phyloP scores from a whole-genome alignment of 176 grass and related monocot genomes.

The Cymbopogon citratus region DNA sequence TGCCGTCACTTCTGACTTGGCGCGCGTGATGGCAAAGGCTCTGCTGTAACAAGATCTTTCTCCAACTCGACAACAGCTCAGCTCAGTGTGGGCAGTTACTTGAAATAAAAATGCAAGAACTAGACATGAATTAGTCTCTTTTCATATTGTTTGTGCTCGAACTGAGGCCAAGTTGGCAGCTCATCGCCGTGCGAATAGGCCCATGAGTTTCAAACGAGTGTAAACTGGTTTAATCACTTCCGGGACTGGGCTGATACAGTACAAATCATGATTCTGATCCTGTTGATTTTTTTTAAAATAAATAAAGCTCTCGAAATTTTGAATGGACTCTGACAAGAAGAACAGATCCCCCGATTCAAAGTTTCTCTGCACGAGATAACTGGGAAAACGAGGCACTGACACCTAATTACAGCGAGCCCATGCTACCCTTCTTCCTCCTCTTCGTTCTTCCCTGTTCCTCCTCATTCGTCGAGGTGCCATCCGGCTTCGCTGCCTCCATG shows the following conservation, averaged over 20 bases:
- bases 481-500: background rate
- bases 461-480: background rate
- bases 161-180: background rate
- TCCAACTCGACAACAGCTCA: background rate
- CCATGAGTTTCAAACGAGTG: background rate
- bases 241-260: background rate
- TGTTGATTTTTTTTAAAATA: background rate
- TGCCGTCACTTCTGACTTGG: no score
- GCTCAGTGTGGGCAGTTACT: background rate
- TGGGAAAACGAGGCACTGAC: background rate
- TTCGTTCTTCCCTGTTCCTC: constrained; percentile 24
- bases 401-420: background rate
- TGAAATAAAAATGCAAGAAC: background rate
- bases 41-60: background rate
- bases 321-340: background rate
- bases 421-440: constrained; percentile 3
- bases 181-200: background rate
- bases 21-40: no score
- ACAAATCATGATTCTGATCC: background rate
- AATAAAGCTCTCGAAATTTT: background rate
- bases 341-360: background rate
- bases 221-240: no score
- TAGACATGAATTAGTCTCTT: background rate
- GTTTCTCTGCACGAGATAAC: background rate
- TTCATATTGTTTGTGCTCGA: no score